Evolutionary conservation across 306 rosid species (phyloP).

Genomic region (Argentina anserina): DNA sequence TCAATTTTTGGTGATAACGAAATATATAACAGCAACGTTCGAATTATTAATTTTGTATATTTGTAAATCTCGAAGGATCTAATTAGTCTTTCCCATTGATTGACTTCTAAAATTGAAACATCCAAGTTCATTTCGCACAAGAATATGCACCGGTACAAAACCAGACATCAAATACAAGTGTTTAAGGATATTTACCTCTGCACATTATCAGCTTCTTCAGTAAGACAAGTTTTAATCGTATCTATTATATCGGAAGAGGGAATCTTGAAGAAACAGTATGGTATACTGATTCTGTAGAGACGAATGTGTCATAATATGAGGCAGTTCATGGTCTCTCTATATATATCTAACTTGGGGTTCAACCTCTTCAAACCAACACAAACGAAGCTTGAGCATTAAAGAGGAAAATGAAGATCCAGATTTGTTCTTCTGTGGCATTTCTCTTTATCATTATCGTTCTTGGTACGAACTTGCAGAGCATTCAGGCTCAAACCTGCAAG

Average conservation of each 20-base stretch:
- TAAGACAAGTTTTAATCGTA: background rate
- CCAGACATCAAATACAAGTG: background rate
- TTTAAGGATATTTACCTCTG: background rate
- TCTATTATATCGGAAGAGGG: background rate
- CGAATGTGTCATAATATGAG: background rate
- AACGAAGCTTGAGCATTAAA: background rate
- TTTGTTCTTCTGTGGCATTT: background rate
- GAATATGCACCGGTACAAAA: background rate
- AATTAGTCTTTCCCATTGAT: background rate
- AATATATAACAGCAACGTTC: background rate
- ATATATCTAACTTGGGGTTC: background rate
- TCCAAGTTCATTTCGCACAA: background rate
- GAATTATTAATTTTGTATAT: background rate
- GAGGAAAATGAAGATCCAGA: background rate
- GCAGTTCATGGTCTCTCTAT: background rate
- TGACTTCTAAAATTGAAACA: no score
- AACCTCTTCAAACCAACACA: background rate
- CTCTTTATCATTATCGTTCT: background rate
- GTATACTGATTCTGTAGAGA: no score
- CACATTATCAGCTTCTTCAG: background rate
- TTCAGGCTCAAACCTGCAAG: conserved; percentile 21
- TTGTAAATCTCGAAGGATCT: background rate
- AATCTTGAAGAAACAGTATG: background rate
- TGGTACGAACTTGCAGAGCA: background rate
- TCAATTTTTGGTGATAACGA: background rate